Percentiles rank a stretch among this genome's conserved stretches.
Conservation (phyloP, 2,329 filamentous ascomycete species). For the Drechmeria coniospora region DNA sequence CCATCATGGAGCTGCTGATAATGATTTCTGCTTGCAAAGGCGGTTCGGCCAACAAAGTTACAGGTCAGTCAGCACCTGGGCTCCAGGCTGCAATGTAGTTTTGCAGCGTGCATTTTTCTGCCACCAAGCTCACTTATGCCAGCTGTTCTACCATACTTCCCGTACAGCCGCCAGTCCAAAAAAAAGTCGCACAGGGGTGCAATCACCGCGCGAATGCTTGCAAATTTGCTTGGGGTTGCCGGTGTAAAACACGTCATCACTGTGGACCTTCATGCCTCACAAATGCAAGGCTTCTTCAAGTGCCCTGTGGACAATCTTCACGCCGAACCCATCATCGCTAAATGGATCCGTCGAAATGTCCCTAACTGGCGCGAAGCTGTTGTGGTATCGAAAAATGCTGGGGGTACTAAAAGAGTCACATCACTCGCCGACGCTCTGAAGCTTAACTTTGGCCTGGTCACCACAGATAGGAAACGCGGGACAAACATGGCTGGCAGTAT, state of each 20-base stretch:
- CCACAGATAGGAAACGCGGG: slow-evolving; percentile 58
- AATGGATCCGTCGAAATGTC: slow-evolving; percentile 88
- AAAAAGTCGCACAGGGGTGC: slow-evolving; percentile 95
- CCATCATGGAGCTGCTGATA: slow-evolving; percentile 97
- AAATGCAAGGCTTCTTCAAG: slow-evolving; percentile 99
- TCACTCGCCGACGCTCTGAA: slow-evolving; percentile 91
- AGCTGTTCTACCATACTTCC: slow-evolving; percentile 90
- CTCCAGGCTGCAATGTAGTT: slow-evolving; percentile 4
- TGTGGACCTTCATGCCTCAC: slow-evolving; percentile 88
- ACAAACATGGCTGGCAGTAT: slow-evolving; percentile 66
- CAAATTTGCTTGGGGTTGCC: slow-evolving; percentile 83
- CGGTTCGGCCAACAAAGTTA: slow-evolving; percentile 91
- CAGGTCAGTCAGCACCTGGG: slow-evolving; percentile 46
- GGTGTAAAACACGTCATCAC: slow-evolving; percentile 97
- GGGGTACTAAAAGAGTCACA: slow-evolving; percentile 92
- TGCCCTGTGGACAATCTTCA: slow-evolving; percentile 96
- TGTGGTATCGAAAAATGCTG: slow-evolving; percentile 95
- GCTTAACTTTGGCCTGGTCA: slow-evolving; percentile 94
- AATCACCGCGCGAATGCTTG: slow-evolving; percentile 93
- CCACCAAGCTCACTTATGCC: slow-evolving; percentile 5
- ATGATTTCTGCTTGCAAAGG: slow-evolving; percentile 99
- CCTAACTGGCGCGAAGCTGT: slow-evolving; percentile 80
- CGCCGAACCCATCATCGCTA: slow-evolving; percentile 84
- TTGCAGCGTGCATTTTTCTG: slow-evolving; percentile 7
- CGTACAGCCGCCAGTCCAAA: slow-evolving; percentile 98